Base-by-base conservation (phyloP, 2,329 filamentous ascomycete species). In the Orbilia javanica region DNA sequence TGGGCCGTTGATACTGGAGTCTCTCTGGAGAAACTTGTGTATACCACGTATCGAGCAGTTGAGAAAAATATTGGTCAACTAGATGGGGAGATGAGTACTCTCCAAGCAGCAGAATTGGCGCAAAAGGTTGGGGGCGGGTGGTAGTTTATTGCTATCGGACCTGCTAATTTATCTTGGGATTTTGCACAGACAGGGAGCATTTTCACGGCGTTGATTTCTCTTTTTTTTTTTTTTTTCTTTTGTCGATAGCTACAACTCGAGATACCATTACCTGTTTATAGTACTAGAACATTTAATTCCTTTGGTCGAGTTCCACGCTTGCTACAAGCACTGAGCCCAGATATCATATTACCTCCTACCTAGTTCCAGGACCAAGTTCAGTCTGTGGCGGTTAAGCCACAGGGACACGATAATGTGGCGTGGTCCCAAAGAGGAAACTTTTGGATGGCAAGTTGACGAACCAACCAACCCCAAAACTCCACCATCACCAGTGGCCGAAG, bases 21-120 rank as follows among this genome's bases (percentile, higher is more conserved):
- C 80, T 87, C 89, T 27, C 85, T 92, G 82, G 89, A 90, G 79
- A 93, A 88, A 83, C 86, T 99, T 82, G 89, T 90, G 72, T 93
- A 91, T 84, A 99, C 96, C 72, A 96, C 90, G 64, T 99, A 93
- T 86, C 90, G 96, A 79, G 91, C 94, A 84, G 95, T 99, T 22
- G 91, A 97, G 82, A 97, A 95, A 85, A 93, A 98, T 83, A 93
- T 99, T 50, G 96, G 96, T 63, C 97, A 96, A 85, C 87, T 89
- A 80, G 86, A 87, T 80, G 82, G 79, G 5, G 81, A 83, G 15
- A 82, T 81, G 68, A 82, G 80, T 83, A 91, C 92, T 50, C 92
- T 96, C 82, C 89, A 91, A 76, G 94, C 97, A 46, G 92, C 94
- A 74, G 93, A 96, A 82, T 87, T 99, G 82, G 95, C 95, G 55